Base-by-base conservation (phyloP, 139 green algal species). In the Eudorina sp. region DNA sequence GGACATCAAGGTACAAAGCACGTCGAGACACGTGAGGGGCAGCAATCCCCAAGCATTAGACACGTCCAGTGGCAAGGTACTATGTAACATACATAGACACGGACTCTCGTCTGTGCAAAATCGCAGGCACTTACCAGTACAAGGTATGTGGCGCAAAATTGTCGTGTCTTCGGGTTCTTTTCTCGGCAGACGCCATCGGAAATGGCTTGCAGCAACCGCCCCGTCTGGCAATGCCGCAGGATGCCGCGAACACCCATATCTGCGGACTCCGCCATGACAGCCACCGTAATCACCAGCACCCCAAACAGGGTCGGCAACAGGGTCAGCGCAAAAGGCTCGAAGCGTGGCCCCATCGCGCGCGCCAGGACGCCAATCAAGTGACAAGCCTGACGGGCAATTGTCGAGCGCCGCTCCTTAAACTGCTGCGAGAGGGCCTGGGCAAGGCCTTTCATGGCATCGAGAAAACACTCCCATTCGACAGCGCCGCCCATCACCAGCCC, bases 251-350 rank as follows among this genome's bases (percentile, higher is more conserved):
- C 66, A 40, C 93, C 94, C 40, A 62, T 43, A 46, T 96, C 92
- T 27, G 95, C 93, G 0, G 89, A 88, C 34, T 98, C 95, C 1
- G 95, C 93, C 92, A 97, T 96, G 34, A 97, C 88, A 80, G 97
- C 93, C 34, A 98, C 95, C 7, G 95, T 96, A 90, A 98, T 97
- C 51, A 95, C 92, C 9, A 95, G 68, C 40, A 95, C 89, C 75
- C 95, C 96, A 86, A 98, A 95, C 27, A 98, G 66, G 29, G 91
- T 88, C 0, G 92, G 91, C 38, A 97, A 70, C 66, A 96, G 91
- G 23, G 90, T 41, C 19, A 92, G 21, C 18, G 93, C 93, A 18
- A 92, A 86, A 9, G 89, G 68, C 70, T 96, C 92, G 73, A 96
- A 96, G 25, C 64, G 62, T 19, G 78, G 1, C 13, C 94, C 94